Conservation (phyloP, 345 rosid genomes). For the Acer saccharum region DNA sequence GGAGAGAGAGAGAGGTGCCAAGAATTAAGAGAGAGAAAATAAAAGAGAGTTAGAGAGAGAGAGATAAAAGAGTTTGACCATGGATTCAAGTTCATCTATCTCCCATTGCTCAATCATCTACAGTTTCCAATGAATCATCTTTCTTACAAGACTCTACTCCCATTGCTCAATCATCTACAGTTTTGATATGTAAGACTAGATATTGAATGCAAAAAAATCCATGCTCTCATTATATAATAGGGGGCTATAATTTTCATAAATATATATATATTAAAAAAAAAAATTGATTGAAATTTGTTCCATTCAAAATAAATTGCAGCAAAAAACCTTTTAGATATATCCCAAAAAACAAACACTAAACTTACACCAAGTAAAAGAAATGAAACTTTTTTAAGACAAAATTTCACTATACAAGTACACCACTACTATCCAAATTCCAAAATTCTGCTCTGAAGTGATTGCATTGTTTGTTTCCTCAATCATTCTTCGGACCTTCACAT, state of each 20-base stretch:
- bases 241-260: background rate
- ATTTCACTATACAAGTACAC: background rate
- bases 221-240: background rate
- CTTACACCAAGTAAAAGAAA: background rate
- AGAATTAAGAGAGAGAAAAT: no score
- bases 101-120: no score
- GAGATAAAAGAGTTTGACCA: no score
- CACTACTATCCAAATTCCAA: background rate
- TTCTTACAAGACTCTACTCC: no score
- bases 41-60: no score
- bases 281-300: background rate
- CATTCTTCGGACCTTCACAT: slow-evolving; percentile 22
- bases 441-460: background rate
- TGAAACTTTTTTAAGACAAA: background rate
- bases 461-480: slow-evolving; percentile 13
- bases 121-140: no score
- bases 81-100: no score
- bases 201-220: no score
- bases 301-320: background rate
- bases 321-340: background rate
- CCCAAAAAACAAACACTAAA: background rate
- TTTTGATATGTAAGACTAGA: no score
- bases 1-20: no score
- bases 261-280: background rate
- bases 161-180: no score